These are phyloP conservation scores for Daphne laureola DNA, from an alignment of 441 rosid genomes.

Conservation along the genomic window DNA sequence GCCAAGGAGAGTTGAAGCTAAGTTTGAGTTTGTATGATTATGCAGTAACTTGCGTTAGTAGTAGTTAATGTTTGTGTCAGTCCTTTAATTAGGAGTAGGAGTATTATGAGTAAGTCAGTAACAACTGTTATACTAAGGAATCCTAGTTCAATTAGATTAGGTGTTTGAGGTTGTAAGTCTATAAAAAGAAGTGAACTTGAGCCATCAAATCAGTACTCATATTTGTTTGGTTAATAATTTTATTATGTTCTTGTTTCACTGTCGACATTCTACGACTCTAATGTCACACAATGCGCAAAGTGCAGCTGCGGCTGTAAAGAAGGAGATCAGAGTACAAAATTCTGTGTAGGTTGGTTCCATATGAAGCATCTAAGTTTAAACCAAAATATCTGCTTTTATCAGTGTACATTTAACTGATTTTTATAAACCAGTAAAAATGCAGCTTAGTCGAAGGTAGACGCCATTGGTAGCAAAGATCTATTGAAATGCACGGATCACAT, in stretches of 20 bases:
- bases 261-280: slow-evolving; percentile 47
- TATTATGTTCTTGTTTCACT: slow-evolving; percentile 24
- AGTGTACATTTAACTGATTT: not conserved
- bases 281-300: slow-evolving; percentile 41
- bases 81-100: too few species aligned
- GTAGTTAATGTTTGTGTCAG: too few species aligned
- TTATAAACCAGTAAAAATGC: slow-evolving; percentile 26
- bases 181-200: too few species aligned
- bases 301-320: slow-evolving; percentile 71
- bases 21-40: too few species aligned
- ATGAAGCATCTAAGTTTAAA: not conserved
- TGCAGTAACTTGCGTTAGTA: too few species aligned
- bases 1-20: too few species aligned
- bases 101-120: too few species aligned
- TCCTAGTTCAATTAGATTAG: too few species aligned
- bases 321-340: slow-evolving; percentile 18
- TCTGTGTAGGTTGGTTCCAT: slow-evolving; percentile 34
- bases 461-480: slow-evolving; percentile 17
- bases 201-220: too few species aligned
- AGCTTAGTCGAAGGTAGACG: slow-evolving; percentile 7
- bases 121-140: too few species aligned
- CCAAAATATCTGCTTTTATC: not conserved
- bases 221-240: too few species aligned
- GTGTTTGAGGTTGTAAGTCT: too few species aligned
- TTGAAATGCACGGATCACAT: slow-evolving; percentile 48